Base-by-base conservation (phyloP, 306 rosid genomes). In the Canavalia ensiformis region DNA sequence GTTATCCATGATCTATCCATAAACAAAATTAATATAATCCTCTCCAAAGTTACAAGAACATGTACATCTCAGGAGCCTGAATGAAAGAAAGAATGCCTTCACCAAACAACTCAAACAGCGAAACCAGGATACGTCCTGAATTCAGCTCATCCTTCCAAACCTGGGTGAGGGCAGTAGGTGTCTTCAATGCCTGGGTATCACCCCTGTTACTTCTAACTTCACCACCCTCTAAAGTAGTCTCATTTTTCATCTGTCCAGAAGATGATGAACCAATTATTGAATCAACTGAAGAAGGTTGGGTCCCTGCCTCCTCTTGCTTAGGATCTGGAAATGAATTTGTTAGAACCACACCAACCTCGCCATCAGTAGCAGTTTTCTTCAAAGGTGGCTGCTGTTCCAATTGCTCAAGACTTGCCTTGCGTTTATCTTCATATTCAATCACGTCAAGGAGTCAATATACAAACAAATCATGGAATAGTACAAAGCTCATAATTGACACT, bases 131-230 rank as follows among this genome's bases (percentile, higher is more conserved):
- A 4, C 90, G 86, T 69, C 92, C 94, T 74, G 95, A 92, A 79
- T 89, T 80, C 69, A 92, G 91, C 74, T 91, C 95, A 12, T 89
- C 90, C 81, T 86, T 92, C 94, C 95, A 92, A 68, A 92, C 82
- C 80, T 89, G 97, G 35, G 77, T n/a, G 28, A 92, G 95, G 63
- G 84, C 60, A 76, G 97, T 86, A n/a, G 88, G 83, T 67, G 74
- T 80, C 47, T 85, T 82, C 7, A 68, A 67, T 56, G 88, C 46
- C 56, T 45, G 85, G 66, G 66, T 82, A 69, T 68, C 82, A 49
- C 29, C 82, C 49, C 8, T 31, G 52, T 46, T 81, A 45, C 49
- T 76, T 88, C 37, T 74, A 68, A 68, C 69, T 34, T 68, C 58
- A 6, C 52, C 68, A 13, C 52, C 68, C 9, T 78, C 82, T 74